Base-by-base conservation (phyloP, 75 land plant species). In the Isoetes taiwanensis region DNA sequence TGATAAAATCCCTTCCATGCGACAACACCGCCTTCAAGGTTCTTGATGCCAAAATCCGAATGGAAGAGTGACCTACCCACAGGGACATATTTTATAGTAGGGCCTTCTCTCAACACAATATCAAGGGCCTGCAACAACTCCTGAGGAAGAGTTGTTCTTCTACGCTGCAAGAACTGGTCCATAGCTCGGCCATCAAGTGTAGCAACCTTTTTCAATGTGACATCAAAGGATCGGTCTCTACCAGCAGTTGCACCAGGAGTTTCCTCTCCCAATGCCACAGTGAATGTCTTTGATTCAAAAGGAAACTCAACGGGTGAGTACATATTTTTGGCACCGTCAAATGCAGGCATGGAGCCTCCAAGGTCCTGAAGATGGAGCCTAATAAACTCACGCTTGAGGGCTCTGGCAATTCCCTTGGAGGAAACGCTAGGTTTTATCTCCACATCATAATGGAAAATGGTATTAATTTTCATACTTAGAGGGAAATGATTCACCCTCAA, bases 91-190 rank as follows among this genome's bases (percentile, higher is more conserved):
- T 75, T 72, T 59, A 77, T 80, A 0, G 57, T 56, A 2, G 91
- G 73, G 34, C 64, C 43, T 67, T 90, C 96, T 26, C 91, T 43
- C 28, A 90, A 38, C 12, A 80, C 77, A 41, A 86, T 71, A 60
- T 86, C 91, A 28, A 90, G 55, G 9, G 96, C 96, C 56, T 85
- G 91, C 25, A 90, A 69, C 60, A 76, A 79, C 23, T 90, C 84
- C 54, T 90, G 96, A 52, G 84, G 88, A 38, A 75, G 69, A 0
- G 77, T 72, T 0, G 26, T 5, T 0, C 60, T 76, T 3, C 70
- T 69, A 25, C 70, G 71, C 43, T 27, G 58, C 66, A 86, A 61
- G 60, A 75, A 80, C 28, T 67, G 74, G 5, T 56, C 54, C 76
- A 86, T 26, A 8, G 74, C 71, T 41, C 58, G 41, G 1, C 83